phyloP scores from a whole-genome alignment of 2,329 filamentous ascomycete species.

The Apiospora sp. region DNA sequence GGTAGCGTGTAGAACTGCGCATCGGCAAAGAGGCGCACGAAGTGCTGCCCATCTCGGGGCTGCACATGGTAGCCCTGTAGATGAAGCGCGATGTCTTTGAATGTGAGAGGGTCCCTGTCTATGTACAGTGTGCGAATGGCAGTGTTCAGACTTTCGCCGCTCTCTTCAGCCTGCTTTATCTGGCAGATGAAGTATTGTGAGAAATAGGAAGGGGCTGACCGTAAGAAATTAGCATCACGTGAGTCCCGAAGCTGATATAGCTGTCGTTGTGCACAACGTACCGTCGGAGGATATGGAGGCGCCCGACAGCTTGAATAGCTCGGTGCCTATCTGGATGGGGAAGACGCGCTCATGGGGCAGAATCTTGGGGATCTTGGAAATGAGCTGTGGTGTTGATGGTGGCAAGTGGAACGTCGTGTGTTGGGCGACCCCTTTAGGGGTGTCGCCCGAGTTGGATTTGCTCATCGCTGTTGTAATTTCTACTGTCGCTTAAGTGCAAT shows the following conservation, averaged over 20 bases:
- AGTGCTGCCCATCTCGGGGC: conserved; percentile 84
- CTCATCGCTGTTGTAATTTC: conserved; percentile 38
- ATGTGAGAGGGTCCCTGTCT: conserved; percentile 89
- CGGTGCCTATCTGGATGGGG: conserved; percentile 76
- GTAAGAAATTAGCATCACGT: conserved; percentile 31
- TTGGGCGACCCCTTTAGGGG: conserved; percentile 34
- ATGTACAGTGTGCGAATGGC: conserved; percentile 87
- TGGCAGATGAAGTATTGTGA: conserved; percentile 93
- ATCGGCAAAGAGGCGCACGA: conserved; percentile 91
- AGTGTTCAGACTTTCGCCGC: conserved; percentile 57
- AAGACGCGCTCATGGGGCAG: conserved; percentile 77
- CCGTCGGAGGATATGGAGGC: conserved; percentile 78
- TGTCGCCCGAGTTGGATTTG: conserved; percentile 40
- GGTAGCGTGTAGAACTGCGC: conserved; percentile 94
- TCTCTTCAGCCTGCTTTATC: conserved; percentile 68
- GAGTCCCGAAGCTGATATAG: conserved; percentile 8
- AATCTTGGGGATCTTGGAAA: conserved; percentile 61
- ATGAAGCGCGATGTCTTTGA: conserved; percentile 88
- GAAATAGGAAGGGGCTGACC: conserved; percentile 89
- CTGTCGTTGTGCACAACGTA: conserved; percentile 47
- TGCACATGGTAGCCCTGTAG: conserved; percentile 90
- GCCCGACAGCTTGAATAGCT: conserved; percentile 76
- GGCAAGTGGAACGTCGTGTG: conserved; percentile 39
- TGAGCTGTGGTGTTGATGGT: conserved; percentile 44
- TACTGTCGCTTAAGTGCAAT: conserved; percentile 19